Base-by-base conservation (phyloP, 1,284 basidiomycete genomes). In the Irpex lacteus region DNA sequence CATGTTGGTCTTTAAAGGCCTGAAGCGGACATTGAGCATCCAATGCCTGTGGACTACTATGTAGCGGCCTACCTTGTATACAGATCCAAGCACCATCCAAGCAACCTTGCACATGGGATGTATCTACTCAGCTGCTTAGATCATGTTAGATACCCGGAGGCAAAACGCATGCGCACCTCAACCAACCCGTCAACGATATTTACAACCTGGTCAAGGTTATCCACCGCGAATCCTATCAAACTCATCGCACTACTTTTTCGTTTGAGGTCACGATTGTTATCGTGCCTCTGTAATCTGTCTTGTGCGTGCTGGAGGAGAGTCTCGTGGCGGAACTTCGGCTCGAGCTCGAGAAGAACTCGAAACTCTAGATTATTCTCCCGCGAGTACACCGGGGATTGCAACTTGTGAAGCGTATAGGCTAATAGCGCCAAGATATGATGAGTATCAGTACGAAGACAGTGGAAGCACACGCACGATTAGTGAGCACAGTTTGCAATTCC, bases 91-190 rank as follows among this genome's bases (percentile, higher is more conserved):
- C 4, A 66, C 40, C 32, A 59, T 66, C 65, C 65, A 66, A 19
- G 65, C 65, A 2, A 59, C 62, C 59, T 66, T 66, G 54, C 58
- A 60, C 21, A 60, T 56, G 4, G 65, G 61, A 47, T 66, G 61
- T 4, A 63, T 60, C 65, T 66, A 26, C 26, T 26, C 26, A 4
- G 26, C 3, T 26, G 26, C 26, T 26, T 2, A 26, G 26, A 26
- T 26, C 26, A 26, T 4, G 26, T 26, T 26, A 4, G 3, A 26
- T 26, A 26, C 26, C 26, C 26, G 0, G 26, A 26, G 26, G 26
- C 26, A 26, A 26, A 26, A 26, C 26, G 1, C 6, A 8, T 11
- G 15, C 63, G 13, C 37, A 65, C 64, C 18, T 62, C 64, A 8
- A 53, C 64, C 8, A 65, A 8, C 1, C 59, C 61, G 34, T 65